Percentiles rank a stretch among this genome's conserved stretches.
These are phyloP conservation scores for Colletotrichum lentis DNA, from an alignment of 2,329 filamentous ascomycete species.

Conservation along the genomic window DNA sequence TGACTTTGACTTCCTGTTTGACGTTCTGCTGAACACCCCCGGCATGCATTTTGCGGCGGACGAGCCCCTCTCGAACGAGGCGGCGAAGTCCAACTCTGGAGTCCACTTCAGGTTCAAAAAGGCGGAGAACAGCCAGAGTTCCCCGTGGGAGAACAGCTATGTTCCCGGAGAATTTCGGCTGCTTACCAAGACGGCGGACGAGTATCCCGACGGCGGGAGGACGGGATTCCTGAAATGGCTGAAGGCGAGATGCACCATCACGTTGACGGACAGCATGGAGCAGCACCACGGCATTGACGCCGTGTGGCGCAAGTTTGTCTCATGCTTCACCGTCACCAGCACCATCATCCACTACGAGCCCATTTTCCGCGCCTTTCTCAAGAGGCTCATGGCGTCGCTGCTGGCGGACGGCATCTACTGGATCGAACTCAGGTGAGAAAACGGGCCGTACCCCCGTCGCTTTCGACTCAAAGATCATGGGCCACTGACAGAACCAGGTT, in stretches of 20 bases:
- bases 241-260: slow-evolving; percentile 71
- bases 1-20: slow-evolving; percentile 76
- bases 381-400: slow-evolving; percentile 70
- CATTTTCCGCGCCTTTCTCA: slow-evolving; percentile 76
- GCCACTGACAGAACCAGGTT: slow-evolving; percentile 52
- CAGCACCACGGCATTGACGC: slow-evolving; percentile 81
- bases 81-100: slow-evolving; percentile 58
- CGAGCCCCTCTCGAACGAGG: slow-evolving; percentile 60
- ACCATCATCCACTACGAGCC: slow-evolving; percentile 83
- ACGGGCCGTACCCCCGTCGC: not conserved
- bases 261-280: slow-evolving; percentile 71
- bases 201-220: slow-evolving; percentile 73
- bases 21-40: slow-evolving; percentile 69
- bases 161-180: slow-evolving; percentile 62
- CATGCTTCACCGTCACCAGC: slow-evolving; percentile 72
- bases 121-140: slow-evolving; percentile 47
- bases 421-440: slow-evolving; percentile 68
- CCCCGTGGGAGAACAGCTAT: slow-evolving; percentile 71
- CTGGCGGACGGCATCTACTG: slow-evolving; percentile 78
- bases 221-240: slow-evolving; percentile 76
- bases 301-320: slow-evolving; percentile 78
- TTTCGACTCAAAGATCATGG: no score
- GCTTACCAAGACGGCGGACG: slow-evolving; percentile 65
- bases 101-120: slow-evolving; percentile 66
- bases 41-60: slow-evolving; percentile 72